Percentiles rank a stretch among this genome's conserved stretches.
These are phyloP conservation scores for Tremella fuciformis DNA, from an alignment of 768 basidiomycete genomes.

Conservation along the genomic window DNA sequence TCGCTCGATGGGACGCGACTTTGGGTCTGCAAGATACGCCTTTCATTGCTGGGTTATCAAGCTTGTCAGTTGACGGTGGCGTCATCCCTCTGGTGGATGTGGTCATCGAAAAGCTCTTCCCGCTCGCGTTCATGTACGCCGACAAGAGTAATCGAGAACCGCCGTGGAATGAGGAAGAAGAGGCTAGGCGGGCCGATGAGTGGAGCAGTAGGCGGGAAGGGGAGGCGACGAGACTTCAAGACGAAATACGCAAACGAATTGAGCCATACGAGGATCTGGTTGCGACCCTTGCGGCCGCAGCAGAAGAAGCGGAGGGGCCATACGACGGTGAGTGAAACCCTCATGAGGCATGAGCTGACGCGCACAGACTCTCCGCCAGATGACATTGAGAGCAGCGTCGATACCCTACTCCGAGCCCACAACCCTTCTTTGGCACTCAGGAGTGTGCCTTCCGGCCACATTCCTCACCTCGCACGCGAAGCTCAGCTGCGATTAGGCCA, in stretches of 20 bases:
- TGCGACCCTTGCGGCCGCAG: slow-evolving; percentile 59
- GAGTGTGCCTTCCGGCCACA: slow-evolving; percentile 50
- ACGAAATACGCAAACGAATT: slow-evolving; percentile 61
- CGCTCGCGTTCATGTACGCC: slow-evolving; percentile 76
- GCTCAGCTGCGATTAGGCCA: slow-evolving; percentile 17
- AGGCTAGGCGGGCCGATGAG: slow-evolving; percentile 59
- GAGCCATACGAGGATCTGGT: slow-evolving; percentile 60
- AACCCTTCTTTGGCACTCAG: slow-evolving; percentile 44
- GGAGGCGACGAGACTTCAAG: slow-evolving; percentile 62
- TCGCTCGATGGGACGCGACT: slow-evolving; percentile 82
- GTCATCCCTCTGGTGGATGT: slow-evolving; percentile 70
- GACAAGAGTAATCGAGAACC: slow-evolving; percentile 59
- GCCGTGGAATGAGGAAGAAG: slow-evolving; percentile 69
- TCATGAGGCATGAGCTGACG: background rate
- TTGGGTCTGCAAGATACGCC: slow-evolving; percentile 70
- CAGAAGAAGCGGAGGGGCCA: slow-evolving; percentile 55
- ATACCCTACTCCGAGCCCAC: slow-evolving; percentile 23
- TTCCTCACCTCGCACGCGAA: slow-evolving; percentile 37
- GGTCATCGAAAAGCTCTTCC: slow-evolving; percentile 67
- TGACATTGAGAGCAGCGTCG: slow-evolving; percentile 42
- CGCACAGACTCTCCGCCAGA: background rate
- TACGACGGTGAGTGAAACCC: slow-evolving; percentile 29
- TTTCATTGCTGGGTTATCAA: slow-evolving; percentile 72
- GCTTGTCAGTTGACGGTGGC: slow-evolving; percentile 79
- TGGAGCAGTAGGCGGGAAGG: slow-evolving; percentile 65